Evolutionary conservation across 2,329 filamentous ascomycete genomes (phyloP).

Genomic region (Nigrograna mackinnonii): DNA sequence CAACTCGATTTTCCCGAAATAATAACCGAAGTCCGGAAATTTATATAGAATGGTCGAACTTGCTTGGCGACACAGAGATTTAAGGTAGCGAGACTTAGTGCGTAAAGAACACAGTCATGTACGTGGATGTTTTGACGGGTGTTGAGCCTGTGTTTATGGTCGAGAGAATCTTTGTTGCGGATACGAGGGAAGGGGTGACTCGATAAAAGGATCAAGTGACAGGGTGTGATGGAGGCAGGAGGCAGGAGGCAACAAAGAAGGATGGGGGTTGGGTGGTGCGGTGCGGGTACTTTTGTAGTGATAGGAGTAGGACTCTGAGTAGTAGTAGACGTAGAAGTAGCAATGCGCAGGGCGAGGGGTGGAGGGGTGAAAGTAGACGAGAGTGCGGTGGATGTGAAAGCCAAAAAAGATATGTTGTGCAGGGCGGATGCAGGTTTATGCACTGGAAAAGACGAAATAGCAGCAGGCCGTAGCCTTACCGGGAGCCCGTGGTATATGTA

Average conservation of each 20-base stretch:
- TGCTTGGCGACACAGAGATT: too few species aligned
- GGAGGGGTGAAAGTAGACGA: too few species aligned
- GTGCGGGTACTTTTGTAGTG: not conserved
- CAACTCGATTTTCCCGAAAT: slow-evolving; percentile 21
- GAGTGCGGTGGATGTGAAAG: too few species aligned
- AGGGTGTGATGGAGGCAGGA: slow-evolving; percentile 3
- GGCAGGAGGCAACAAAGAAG: not conserved
- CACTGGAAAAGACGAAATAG: slow-evolving; percentile 19
- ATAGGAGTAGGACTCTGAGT: not conserved
- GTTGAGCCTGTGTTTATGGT: too few species aligned
- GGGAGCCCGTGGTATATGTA: slow-evolving; percentile 30
- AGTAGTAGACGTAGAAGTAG: too few species aligned
- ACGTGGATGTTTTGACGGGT: too few species aligned
- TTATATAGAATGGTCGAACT: too few species aligned
- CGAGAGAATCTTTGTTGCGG: too few species aligned
- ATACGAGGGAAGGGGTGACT: slow-evolving; percentile 15
- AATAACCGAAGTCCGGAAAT: slow-evolving; percentile 22
- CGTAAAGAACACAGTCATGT: too few species aligned
- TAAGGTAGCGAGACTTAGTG: too few species aligned
- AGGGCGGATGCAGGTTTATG: slow-evolving; percentile 27
- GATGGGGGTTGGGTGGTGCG: not conserved
- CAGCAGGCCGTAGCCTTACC: slow-evolving; percentile 20
- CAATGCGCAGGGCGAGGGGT: too few species aligned
- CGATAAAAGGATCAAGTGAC: slow-evolving; percentile 24
- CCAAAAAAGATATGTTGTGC: slow-evolving; percentile 26